A percentile compares a stretch with the other conserved stretches of the same genome.
phyloP scores from a whole-genome alignment of 2,329 filamentous ascomycete species.

The Plenodomus lindquistii region DNA sequence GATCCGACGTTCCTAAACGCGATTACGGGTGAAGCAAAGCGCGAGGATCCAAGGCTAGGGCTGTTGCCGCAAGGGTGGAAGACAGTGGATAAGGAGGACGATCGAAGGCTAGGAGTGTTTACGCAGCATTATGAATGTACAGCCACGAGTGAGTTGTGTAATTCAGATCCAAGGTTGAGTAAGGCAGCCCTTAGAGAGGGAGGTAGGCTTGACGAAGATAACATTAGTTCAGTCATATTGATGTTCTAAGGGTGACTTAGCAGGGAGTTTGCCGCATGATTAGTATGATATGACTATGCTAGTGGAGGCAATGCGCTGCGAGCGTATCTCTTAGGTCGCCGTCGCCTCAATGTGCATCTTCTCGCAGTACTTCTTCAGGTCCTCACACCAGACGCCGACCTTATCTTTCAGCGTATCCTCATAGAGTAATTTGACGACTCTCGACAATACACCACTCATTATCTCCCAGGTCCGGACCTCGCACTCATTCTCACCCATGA shows the following conservation, averaged over 20 bases:
- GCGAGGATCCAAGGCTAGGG: not conserved
- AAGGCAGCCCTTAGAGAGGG: too few species aligned
- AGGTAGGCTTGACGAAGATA: too few species aligned
- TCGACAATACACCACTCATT: constrained; percentile 22
- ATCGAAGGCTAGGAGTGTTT: not conserved
- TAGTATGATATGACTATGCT: too few species aligned
- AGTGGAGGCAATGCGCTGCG: too few species aligned
- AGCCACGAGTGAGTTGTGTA: not conserved
- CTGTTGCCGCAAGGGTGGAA: not conserved
- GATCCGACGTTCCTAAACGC: not conserved
- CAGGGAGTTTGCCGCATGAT: too few species aligned
- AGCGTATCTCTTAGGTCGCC: too few species aligned
- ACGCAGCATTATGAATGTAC: not conserved
- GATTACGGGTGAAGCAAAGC: not conserved
- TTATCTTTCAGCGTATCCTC: constrained; percentile 18
- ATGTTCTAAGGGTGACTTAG: too few species aligned
- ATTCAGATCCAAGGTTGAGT: not conserved
- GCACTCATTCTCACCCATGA: constrained; percentile 14
- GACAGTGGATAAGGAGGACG: not conserved
- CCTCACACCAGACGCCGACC: constrained; percentile 20
- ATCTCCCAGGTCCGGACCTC: constrained; percentile 27
- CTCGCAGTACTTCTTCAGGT: constrained; percentile 22
- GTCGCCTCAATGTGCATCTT: not conserved
- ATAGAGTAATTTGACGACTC: constrained; percentile 20
- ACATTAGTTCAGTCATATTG: too few species aligned